Conservation (phyloP, 192 early-diverging fungal species). For the Obelidium mucronatum region DNA sequence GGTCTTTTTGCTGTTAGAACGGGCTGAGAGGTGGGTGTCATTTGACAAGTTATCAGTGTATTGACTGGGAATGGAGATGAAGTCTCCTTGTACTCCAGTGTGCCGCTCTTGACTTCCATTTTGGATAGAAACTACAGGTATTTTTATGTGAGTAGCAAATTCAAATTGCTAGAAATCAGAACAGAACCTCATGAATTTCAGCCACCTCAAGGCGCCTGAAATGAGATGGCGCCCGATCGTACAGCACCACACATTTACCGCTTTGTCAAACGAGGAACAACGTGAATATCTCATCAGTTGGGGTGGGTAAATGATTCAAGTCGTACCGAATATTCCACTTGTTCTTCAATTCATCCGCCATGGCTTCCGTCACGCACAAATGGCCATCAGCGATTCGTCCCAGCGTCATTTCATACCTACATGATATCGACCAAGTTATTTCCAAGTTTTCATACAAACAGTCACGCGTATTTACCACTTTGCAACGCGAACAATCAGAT, state of each 20-base stretch:
- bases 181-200: conserved; percentile 79
- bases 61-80: conserved; percentile 6
- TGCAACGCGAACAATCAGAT: conserved; percentile 63
- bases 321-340: conserved; percentile 71
- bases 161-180: too few relatives aligned
- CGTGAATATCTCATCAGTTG: too few relatives aligned
- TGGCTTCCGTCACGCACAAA: conserved; percentile 84
- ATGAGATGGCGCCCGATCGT: conserved; percentile 82
- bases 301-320: too few relatives aligned
- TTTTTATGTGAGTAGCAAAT: too few relatives aligned
- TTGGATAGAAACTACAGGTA: conserved; percentile 4
- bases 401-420: conserved; percentile 66
- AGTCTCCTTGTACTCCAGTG: background rate
- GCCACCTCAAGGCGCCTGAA: conserved; percentile 69
- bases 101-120: background rate
- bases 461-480: conserved; percentile 41
- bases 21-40: conserved; percentile 13
- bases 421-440: conserved; percentile 4
- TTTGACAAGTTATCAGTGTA: background rate
- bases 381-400: conserved; percentile 79
- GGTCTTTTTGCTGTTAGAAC: conserved; percentile 61
- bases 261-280: conserved; percentile 32
- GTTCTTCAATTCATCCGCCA: conserved; percentile 71
- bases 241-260: conserved; percentile 77
- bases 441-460: background rate